phyloP scores from a whole-genome alignment of 495 filamentous ascomycete genomes.

The Usnea hakonensis region DNA sequence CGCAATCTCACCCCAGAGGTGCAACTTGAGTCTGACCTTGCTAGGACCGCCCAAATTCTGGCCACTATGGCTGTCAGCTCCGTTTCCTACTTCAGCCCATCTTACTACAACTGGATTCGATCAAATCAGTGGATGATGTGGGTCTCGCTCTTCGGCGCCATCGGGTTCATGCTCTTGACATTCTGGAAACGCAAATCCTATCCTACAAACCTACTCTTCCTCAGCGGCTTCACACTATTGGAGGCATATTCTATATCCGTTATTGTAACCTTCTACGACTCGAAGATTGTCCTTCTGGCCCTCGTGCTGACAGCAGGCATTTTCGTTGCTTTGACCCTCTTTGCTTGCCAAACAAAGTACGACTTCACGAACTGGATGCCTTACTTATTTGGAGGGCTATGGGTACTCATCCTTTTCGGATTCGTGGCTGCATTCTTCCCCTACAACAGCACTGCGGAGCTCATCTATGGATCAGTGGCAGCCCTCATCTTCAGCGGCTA shows the following conservation, averaged over 20 bases:
- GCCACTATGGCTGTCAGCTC: conserved; percentile 73
- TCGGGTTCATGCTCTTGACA: conserved; percentile 77
- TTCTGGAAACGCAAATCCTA: conserved; percentile 99
- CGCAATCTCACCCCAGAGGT: background rate
- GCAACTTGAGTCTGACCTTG: background rate
- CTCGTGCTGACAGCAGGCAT: conserved; percentile 85
- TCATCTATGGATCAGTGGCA: conserved; percentile 70
- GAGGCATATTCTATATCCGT: conserved; percentile 94
- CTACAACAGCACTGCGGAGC: conserved; percentile 64
- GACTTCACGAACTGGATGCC: conserved; percentile 97
- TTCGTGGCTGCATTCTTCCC: conserved; percentile 86
- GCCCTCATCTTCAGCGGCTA: conserved; percentile 90
- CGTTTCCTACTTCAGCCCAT: conserved; percentile 70
- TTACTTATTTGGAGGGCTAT: conserved; percentile 84
- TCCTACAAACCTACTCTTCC: conserved; percentile 88
- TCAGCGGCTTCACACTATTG: conserved; percentile 79
- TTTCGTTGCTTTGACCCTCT: conserved; percentile 86
- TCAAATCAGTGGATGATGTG: conserved; percentile 76
- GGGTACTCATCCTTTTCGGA: conserved; percentile 84
- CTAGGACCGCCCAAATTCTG: conserved; percentile 77
- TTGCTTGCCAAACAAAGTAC: conserved; percentile 96
- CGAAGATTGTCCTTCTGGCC: conserved; percentile 77
- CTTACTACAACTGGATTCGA: conserved; percentile 86
- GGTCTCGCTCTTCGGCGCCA: conserved; percentile 68
- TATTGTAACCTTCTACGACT: conserved; percentile 79